Conservation (phyloP, 208 protist genomes). For the Leishmania martiniquensis region DNA sequence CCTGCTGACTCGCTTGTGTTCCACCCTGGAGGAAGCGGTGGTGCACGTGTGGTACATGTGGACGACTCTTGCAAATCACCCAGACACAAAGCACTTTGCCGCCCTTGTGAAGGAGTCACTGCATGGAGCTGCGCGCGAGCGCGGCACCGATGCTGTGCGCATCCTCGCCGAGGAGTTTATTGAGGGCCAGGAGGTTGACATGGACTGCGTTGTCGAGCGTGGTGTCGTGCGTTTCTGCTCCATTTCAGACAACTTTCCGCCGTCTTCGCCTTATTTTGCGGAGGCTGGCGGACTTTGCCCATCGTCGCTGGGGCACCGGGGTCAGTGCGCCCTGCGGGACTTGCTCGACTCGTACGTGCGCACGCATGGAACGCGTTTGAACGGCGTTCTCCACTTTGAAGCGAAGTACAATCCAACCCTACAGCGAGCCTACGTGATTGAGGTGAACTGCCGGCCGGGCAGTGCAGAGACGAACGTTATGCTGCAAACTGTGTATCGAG, state of each 20-base stretch:
- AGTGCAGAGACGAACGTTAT: conserved; percentile 82
- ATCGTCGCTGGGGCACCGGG: conserved; percentile 23
- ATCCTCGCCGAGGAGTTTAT: conserved; percentile 84
- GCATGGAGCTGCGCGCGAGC: background rate
- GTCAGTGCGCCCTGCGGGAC: conserved; percentile 43
- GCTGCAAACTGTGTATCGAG: conserved; percentile 58
- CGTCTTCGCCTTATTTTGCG: conserved; percentile 64
- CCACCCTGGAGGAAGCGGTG: conserved; percentile 43
- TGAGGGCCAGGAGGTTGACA: conserved; percentile 78
- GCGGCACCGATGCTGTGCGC: background rate
- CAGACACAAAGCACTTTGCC: conserved; percentile 53
- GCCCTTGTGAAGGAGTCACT: conserved; percentile 15
- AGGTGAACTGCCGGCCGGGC: conserved; percentile 86
- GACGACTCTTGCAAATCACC: conserved; percentile 38
- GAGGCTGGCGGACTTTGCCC: conserved; percentile 77
- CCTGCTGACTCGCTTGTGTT: conserved; percentile 49
- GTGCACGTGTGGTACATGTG: conserved; percentile 54
- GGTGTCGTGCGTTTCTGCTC: conserved; percentile 58
- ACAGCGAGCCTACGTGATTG: conserved; percentile 63
- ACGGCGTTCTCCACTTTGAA: conserved; percentile 86
- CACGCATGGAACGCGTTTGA: conserved; percentile 31
- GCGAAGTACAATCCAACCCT: conserved; percentile 74
- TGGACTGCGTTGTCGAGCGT: conserved; percentile 76
- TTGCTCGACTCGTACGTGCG: conserved; percentile 51
- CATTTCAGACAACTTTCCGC: conserved; percentile 82